A percentile compares a stretch with the other conserved stretches of the same genome.
phyloP scores from a whole-genome alignment of 352 stramenopile genomes.

The Phytophthora hybrid region DNA sequence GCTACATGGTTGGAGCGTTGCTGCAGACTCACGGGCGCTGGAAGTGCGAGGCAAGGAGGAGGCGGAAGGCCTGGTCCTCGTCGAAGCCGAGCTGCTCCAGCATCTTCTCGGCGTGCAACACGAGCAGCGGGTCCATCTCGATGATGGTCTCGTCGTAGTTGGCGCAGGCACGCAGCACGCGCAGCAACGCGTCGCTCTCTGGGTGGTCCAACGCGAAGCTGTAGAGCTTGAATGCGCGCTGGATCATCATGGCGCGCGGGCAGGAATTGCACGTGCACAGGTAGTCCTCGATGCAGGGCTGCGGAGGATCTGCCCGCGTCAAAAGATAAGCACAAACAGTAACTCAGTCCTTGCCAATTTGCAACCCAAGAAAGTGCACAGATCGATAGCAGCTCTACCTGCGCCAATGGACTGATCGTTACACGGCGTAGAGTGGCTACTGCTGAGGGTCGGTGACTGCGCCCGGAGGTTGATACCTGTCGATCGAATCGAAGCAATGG shows the following conservation, averaged over 20 bases:
- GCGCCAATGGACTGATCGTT: conserved; percentile 34
- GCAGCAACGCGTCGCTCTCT: conserved; percentile 46
- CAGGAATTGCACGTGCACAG: conserved; percentile 74
- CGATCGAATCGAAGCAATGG: neutral
- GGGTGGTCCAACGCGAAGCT: conserved; percentile 46
- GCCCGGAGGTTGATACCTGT: conserved; percentile 41
- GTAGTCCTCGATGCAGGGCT: conserved; percentile 55
- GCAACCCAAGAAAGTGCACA: conserved; percentile 3
- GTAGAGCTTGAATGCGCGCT: conserved; percentile 56
- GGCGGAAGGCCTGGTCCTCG: conserved; percentile 70
- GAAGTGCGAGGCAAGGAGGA: conserved; percentile 55
- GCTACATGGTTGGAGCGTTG: neutral
- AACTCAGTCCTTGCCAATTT: neutral
- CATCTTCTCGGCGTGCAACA: conserved; percentile 61
- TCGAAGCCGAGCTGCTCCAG: conserved; percentile 51
- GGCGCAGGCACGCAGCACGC: conserved; percentile 65
- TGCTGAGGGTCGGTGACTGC: conserved; percentile 39
- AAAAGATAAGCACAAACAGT: conserved; percentile 9
- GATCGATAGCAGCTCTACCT: conserved; percentile 16
- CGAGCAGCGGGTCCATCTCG: conserved; percentile 48
- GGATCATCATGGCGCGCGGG: conserved; percentile 55
- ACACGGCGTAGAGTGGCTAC: conserved; percentile 20
- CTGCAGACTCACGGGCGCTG: conserved; percentile 15
- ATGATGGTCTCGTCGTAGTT: conserved; percentile 79
- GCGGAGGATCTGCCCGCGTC: conserved; percentile 5